Percentiles rank a stretch among this genome's conserved stretches.
Evolutionary conservation across 306 rosid genomes (phyloP).

Genomic region (Quercus agrifolia): DNA sequence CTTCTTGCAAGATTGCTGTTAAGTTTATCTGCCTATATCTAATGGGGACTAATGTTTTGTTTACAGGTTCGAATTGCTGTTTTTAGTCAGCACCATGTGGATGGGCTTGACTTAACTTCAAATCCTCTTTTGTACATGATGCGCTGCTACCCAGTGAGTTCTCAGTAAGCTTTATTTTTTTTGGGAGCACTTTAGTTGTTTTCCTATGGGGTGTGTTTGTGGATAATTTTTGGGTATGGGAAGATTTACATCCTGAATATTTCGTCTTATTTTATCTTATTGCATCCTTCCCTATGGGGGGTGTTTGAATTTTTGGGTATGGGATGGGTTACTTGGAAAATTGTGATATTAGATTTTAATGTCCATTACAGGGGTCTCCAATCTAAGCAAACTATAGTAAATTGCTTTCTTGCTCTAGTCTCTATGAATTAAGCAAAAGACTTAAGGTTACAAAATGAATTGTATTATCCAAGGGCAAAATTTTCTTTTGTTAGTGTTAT

Average conservation of each 20-base stretch:
- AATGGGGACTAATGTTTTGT: constrained; percentile 12
- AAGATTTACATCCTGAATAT: neutral
- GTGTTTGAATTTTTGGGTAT: too few species aligned
- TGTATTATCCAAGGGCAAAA: neutral
- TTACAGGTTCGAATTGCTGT: constrained; percentile 96
- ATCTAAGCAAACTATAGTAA: neutral
- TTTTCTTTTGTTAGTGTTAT: neutral
- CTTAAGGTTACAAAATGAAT: neutral
- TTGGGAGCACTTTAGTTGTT: neutral
- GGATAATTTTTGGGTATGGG: neutral
- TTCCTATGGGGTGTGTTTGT: neutral
- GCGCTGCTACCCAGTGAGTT: constrained; percentile 97
- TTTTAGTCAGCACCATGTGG: constrained; percentile 99
- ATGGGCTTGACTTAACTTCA: constrained; percentile 91
- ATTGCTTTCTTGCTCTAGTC: neutral
- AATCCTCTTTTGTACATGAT: constrained; percentile 97
- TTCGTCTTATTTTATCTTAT: neutral
- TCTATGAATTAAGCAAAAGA: neutral
- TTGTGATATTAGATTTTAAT: neutral
- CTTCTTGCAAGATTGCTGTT: neutral
- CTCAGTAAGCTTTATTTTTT: constrained; percentile 14
- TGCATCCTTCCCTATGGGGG: neutral
- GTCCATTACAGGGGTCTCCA: neutral
- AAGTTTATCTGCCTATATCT: constrained; percentile 27
- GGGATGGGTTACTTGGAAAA: neutral